Percentiles rank a stretch among this genome's conserved stretches.
These are phyloP conservation scores for Hypomontagnella monticulosa DNA, from an alignment of 495 filamentous ascomycete genomes.

Conservation along the genomic window DNA sequence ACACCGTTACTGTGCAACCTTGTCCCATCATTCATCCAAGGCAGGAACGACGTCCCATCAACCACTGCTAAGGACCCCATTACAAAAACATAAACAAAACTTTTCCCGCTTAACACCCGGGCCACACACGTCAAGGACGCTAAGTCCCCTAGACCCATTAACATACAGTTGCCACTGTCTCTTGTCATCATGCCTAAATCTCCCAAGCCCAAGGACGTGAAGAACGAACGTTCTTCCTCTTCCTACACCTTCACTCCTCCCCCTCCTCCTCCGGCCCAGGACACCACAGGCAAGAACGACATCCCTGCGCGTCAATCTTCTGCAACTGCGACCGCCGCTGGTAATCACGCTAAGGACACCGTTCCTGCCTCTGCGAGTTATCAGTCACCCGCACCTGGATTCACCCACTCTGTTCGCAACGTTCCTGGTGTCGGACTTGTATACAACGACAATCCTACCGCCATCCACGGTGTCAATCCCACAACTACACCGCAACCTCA, in stretches of 20 bases:
- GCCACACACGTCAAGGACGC: too few species aligned
- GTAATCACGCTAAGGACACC: not conserved
- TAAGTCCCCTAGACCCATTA: too few species aligned
- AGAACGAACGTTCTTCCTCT: constrained; percentile 1
- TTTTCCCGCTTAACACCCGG: too few species aligned
- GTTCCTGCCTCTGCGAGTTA: not conserved
- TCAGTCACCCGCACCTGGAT: constrained; percentile 28
- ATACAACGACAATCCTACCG: constrained; percentile 15
- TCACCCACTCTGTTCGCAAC: constrained; percentile 38
- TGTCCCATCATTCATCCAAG: not conserved
- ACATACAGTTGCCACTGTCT: too few species aligned
- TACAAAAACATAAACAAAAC: constrained; percentile 7
- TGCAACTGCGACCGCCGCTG: not conserved
- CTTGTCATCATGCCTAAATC: not conserved
- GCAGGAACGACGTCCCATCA: constrained; percentile 4
- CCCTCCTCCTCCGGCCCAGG: not conserved
- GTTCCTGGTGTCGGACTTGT: constrained; percentile 36
- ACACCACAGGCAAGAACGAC: not conserved
- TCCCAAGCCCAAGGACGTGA: not conserved
- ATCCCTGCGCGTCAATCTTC: constrained; percentile 4
- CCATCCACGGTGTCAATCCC: constrained; percentile 23
- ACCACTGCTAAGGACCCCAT: constrained; percentile 8
- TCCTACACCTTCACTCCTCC: not conserved
- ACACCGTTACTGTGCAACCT: too few species aligned
- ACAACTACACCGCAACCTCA: constrained; percentile 17